Base-by-base conservation (phyloP, 148 eudicot genomes). In the Spergularia bocconei region DNA sequence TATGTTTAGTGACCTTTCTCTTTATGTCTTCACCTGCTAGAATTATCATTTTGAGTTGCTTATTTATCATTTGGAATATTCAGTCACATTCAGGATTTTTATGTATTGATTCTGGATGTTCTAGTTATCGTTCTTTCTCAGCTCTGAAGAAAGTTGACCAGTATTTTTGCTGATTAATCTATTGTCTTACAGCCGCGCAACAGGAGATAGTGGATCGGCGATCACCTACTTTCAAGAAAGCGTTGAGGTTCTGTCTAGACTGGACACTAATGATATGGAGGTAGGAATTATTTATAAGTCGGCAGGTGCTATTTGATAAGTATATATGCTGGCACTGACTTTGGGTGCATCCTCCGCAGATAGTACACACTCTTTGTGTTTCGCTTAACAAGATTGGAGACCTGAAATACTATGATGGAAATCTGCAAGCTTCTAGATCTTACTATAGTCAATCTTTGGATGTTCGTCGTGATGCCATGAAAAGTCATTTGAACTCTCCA, bases 331-430 rank as follows among this genome's bases (percentile, higher is more conserved):
- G 63, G 76, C 61, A 29, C 36, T 29, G 10, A 20, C 54, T 62
- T 23, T 29, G 48, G 33, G 53, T 70, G 23, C 61, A 19, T 60
- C 15, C 67, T 77, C 72, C 87, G 82, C 98, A 95, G 98, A 85
- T 95, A 68, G 81, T 83, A 71, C 97, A 95, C 79, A 92, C 98
- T 8, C 93, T 95, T 33, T 95, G 97, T 58, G 97, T 95, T 66
- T 95, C 98, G 41, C 87, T 92, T 41, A 95, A 95, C 80, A 95
- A 95, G 84, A 88, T 95, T 65, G 98, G 98, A 82, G 98, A 95
- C 77, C 84, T 95, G 47, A 92, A 92, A 82, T 95, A 92, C 74
- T 92, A 95, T 78, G 98, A 78, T 47, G 97, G 88, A 59, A 92
- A 95, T 79, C 82, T 95, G 73, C 82, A 89, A 87, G 93, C 90